Percentiles rank a stretch among this genome's conserved stretches.
Conservation (phyloP, 192 early-diverging fungal species). For the Backusella westeae region DNA sequence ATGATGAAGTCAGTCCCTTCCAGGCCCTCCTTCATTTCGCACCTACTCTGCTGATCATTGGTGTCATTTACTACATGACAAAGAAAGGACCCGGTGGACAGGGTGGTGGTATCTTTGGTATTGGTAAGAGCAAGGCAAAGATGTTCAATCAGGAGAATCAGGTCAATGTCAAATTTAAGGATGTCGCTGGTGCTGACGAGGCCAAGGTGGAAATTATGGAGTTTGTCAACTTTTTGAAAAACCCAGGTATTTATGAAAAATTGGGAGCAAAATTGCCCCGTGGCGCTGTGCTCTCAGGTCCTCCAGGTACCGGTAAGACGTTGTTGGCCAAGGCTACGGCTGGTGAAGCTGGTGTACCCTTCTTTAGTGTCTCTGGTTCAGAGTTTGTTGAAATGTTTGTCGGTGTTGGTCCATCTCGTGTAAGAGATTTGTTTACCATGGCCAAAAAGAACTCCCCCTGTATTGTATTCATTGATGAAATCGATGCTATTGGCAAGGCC, state of each 20-base stretch:
- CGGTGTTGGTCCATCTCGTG: slow-evolving; percentile 90
- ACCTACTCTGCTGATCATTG: slow-evolving; percentile 88
- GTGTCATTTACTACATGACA: slow-evolving; percentile 84
- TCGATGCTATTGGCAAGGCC: slow-evolving; percentile 99
- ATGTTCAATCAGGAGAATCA: slow-evolving; percentile 97
- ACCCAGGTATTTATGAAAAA: slow-evolving; percentile 85
- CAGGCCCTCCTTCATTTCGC: slow-evolving; percentile 85
- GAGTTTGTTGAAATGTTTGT: slow-evolving; percentile 99
- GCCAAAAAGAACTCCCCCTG: slow-evolving; percentile 98
- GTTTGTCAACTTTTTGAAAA: slow-evolving; percentile 99
- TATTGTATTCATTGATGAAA: slow-evolving; percentile 99
- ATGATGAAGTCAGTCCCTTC: slow-evolving; percentile 71
- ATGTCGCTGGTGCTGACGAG: slow-evolving; percentile 98
- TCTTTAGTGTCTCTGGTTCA: slow-evolving; percentile 94
- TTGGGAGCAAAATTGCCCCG: slow-evolving; percentile 98
- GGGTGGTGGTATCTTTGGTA: slow-evolving; percentile 86
- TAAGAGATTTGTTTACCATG: slow-evolving; percentile 93
- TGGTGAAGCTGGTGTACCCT: slow-evolving; percentile 97
- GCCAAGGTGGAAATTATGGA: slow-evolving; percentile 99
- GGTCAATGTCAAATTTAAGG: slow-evolving; percentile 96
- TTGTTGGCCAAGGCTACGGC: slow-evolving; percentile 97
- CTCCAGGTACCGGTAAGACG: slow-evolving; percentile 96
- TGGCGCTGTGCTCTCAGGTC: slow-evolving; percentile 91
- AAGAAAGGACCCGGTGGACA: slow-evolving; percentile 66
- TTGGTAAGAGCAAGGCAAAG: slow-evolving; percentile 94